Base-by-base conservation (phyloP, 306 rosid species). In the Cyclanthera cordifolia region DNA sequence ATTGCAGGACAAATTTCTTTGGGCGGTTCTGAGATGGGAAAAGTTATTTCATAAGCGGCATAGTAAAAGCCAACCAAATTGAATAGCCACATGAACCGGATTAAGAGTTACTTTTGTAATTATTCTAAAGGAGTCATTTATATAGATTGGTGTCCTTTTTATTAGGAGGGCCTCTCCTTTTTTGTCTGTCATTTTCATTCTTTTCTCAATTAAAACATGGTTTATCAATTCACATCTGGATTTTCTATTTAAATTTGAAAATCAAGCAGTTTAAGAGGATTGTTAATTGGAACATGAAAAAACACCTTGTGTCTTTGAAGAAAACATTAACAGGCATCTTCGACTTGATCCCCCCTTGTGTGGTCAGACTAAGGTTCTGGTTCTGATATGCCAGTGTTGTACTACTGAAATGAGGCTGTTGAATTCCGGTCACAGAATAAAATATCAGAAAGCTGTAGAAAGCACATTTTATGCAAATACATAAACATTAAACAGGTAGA, bases 241-340 rank as follows among this genome's bases (percentile, higher is more conserved):
- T 66, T 66, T 25, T 46, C 41, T 23, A 46, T 4, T 24, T 43
- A 14, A 24, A 46, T 41, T 28, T 66, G 41, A 24, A 25, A 53
- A 64, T 43, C 37, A 6, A 25, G 24, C 2, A 66, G 24, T 45
- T 66, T 24, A 66, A 6, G 54, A 46, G 8, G 15, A 46, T 24
- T 46, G 13, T 15, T 66, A 15, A 15, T 47, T 24, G 52, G 71
- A 66, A 46, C 55, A 66, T 47, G 28, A 71, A 67, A 52, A 24
- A 15, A 12, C 82, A 93, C 98, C 96, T 89, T 80, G 91, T 85
- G 73, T 87, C 95, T 80, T 67, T 83, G 90, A 93, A 89, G 94
- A 93, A 89, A 74, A 93, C 94, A 72, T 83, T 75, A 75, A 86
- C 69, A 39, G 96, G 94, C 28, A 86, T 61, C 56, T 75, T 87